Base-by-base conservation (phyloP, 805 yeast species). In the Debaryomyces castellii region DNA sequence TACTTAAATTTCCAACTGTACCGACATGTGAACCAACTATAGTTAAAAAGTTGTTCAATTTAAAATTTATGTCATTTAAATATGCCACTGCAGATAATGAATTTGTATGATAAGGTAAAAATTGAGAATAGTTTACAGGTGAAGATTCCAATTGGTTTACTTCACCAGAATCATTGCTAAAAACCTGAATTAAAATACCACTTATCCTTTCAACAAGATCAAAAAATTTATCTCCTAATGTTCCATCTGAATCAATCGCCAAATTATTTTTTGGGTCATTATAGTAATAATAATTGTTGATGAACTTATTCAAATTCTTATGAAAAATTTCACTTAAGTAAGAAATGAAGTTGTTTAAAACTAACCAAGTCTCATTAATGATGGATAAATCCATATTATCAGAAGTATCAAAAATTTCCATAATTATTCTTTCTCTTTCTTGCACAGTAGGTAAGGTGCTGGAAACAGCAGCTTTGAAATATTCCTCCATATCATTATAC, bases 301-400 rank as follows among this genome's bases (percentile, higher is more conserved):
- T 67, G 47, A 72, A 71, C 49, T 62, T 69, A 14, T 57, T 48
- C 38, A 71, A 51, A 38, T 59, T 62, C 18, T 52, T 58, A 28
- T 56, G 45, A 49, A 68, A 65, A 16, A 62, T 48, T 6, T 59
- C 72, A 22, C 65, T 63, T 22, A 71, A 50, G 44, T 65, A 71
- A 11, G 54, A 53, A 16, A 71, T 54, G 46, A 65, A 69, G 49
- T 72, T 72, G 30, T 58, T 49, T 20, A 72, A 56, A 5, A 72
- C 69, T 39, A 71, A 56, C 77, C 77, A 72, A 0, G 76, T 63
- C 49, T 72, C 77, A 52, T 66, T 72, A 39, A 71, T 58, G 23
- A 70, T 62, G 12, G 76, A 65, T 36, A 69, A 58, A 42, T 72
- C 77, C 44, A 72, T 56, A 45, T 66, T 70, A 32, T 71, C 77